A percentile compares a stretch with the other conserved stretches of the same genome.
Conservation (phyloP, 2,329 filamentous ascomycete genomes). For the Stemphylium lycopersici region DNA sequence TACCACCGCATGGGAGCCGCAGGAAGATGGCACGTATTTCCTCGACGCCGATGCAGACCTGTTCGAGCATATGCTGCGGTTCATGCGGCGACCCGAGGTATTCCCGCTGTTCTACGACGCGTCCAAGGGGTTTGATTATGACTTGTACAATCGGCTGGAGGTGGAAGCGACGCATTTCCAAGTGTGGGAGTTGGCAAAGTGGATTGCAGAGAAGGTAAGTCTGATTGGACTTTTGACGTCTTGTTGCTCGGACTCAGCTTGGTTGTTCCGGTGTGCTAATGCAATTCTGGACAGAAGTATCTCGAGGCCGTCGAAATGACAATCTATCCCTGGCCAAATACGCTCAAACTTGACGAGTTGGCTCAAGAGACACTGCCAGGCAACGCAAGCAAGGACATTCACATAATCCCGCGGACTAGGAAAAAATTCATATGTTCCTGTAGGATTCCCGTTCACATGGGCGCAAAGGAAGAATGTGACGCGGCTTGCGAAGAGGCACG, state of each 20-base stretch:
- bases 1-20: conserved; percentile 14
- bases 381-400: conserved; percentile 1
- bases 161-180: conserved; percentile 42
- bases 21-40: conserved; percentile 43
- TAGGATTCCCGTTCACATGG: conserved; percentile 12
- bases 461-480: not conserved
- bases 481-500: not conserved
- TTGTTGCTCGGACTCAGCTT: no score
- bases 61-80: conserved; percentile 47
- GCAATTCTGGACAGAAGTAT: not conserved
- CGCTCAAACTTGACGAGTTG: not conserved
- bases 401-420: not conserved
- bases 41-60: conserved; percentile 44
- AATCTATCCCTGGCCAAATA: not conserved
- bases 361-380: not conserved
- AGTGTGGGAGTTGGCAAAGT: not conserved
- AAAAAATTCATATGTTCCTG: conserved; percentile 27
- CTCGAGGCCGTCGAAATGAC: not conserved
- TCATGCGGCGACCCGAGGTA: conserved; percentile 37
- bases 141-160: conserved; percentile 37
- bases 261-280: no score
- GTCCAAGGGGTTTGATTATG: conserved; percentile 38
- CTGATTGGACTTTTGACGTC: not conserved
- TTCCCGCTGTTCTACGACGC: conserved; percentile 44
- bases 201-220: not conserved